These are phyloP conservation scores for Sporothrix luriei DNA, from an alignment of 2,329 filamentous ascomycete genomes.

Conservation along the genomic window DNA sequence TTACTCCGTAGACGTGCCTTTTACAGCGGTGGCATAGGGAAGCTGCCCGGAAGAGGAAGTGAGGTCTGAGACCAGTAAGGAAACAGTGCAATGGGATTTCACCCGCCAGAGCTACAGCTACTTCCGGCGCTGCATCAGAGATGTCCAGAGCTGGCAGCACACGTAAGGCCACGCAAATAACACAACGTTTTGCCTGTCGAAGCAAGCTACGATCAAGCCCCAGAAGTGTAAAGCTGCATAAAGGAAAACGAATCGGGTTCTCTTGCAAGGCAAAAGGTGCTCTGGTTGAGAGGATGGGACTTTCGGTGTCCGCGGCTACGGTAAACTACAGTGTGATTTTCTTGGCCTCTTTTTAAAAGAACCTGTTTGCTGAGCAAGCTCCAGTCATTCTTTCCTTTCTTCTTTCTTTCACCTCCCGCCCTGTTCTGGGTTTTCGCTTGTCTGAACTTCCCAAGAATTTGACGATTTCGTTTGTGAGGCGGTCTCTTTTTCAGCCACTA, in stretches of 20 bases:
- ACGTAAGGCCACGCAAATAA: neutral
- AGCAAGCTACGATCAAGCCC: neutral
- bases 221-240: neutral
- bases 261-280: neutral
- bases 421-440: neutral
- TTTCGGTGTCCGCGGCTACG: neutral
- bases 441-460: neutral
- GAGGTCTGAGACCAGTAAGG: slow-evolving; percentile 4
- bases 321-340: neutral
- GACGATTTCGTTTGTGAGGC: neutral
- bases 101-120: neutral
- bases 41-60: slow-evolving; percentile 12
- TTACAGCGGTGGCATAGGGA: neutral
- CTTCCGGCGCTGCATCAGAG: slow-evolving; percentile 20
- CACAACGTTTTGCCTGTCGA: neutral
- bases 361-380: neutral
- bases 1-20: neutral
- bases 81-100: neutral
- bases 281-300: neutral
- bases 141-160: neutral
- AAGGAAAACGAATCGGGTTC: too few relatives aligned
- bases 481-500: slow-evolving; percentile 9
- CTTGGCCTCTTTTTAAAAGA: neutral
- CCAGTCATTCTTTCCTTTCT: neutral
- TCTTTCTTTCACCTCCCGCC: neutral